Conservation (phyloP, 2,329 filamentous ascomycete genomes). For the Cladosporium colombiae region DNA sequence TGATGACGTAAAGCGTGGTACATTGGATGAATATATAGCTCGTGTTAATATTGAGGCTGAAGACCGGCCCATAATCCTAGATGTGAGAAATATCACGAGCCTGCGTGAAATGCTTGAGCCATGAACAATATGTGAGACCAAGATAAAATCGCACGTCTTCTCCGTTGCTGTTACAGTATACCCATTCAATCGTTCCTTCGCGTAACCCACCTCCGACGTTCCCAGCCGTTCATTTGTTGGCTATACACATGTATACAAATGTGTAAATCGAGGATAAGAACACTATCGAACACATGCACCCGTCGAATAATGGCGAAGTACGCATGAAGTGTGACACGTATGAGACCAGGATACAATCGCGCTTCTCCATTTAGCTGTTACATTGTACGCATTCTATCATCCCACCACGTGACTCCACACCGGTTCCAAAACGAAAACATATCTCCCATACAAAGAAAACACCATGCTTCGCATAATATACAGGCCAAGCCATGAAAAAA, state of each 20-base stretch:
- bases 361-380: background rate
- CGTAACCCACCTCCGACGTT: background rate
- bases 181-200: background rate
- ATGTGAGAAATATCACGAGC: too few species aligned
- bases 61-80: too few species aligned
- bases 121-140: background rate
- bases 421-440: background rate
- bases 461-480: constrained; percentile 10
- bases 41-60: too few species aligned
- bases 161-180: background rate
- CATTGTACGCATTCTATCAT: background rate
- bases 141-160: background rate
- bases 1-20: constrained; percentile 9
- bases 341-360: background rate
- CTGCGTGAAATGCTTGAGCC: too few species aligned
- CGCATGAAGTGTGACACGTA: too few species aligned
- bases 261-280: too few species aligned
- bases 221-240: background rate
- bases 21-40: too few species aligned
- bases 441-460: constrained; percentile 2
- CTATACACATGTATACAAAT: too few species aligned
- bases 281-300: too few species aligned
- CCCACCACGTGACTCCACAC: background rate
- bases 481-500: background rate
- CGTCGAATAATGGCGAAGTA: too few species aligned